Evolutionary conservation across 495 filamentous ascomycete species (phyloP), one percentile per base, ranked within the genome.

Genomic region (Neurospora sp.): DNA sequence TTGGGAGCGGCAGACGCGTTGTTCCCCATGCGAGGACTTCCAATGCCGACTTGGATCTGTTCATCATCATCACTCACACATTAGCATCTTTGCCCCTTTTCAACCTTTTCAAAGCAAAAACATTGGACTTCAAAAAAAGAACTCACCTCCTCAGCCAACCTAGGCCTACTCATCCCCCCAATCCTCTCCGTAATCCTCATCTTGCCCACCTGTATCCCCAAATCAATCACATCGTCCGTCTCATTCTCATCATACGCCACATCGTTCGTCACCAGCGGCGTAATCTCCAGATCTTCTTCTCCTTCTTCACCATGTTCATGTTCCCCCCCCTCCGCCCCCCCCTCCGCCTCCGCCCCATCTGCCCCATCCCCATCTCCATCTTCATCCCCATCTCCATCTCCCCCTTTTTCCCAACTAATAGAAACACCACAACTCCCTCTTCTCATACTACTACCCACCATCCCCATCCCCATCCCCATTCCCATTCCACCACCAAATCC

Each of bases 111-210:
- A 31, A 31, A 3, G 0, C 12, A 3, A 61, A 61, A 7, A 61
- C 48, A 14, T 12, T 14, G 40, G 12, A 42, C 6, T 37, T 42
- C 12, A 45, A 17, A 31, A 16, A 17, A 53, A 27, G 27, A 27
- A 74, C 81, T 77, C 81, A 91, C 87, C 85, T 93, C 90, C 81
- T 92, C 89, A 3, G 86, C 83, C 72, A 93, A 86, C 72, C 89
- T 86, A 17, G 90, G 86, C 70, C 85, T 80, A 65, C 83, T 87
- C 68, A 88, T 78, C 1, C 85, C 83, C 14, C 91, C 91, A 75
- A 93, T 89, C 22, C 91, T 85, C 76, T 93, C 91, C 1, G 88
- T 92, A 42, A 94, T 89, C 70, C 90, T 85, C 86, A 92, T 87
- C 73, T 86, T 90, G 8, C 92, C 91, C 70, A 93, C 82, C 72